Base-by-base conservation (phyloP, 495 filamentous ascomycete genomes). In the Trichocladium uniseriatum region DNA sequence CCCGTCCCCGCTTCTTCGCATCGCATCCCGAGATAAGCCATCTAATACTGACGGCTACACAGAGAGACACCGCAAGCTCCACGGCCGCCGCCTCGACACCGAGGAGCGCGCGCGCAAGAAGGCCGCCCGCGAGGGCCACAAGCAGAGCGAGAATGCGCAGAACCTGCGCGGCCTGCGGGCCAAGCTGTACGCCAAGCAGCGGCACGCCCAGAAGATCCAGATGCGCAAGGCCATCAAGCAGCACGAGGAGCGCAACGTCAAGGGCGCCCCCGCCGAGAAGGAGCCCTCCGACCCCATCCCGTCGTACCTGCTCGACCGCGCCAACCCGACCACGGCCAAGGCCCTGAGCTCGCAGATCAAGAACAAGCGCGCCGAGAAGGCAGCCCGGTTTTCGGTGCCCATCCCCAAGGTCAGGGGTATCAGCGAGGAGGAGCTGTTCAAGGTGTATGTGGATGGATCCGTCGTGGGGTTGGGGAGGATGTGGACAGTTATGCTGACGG, bases 151-250 rank as follows among this genome's bases (percentile, higher is more conserved):
- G 57, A 79, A 95, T 69, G 87, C 92, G 14, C 90, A 96, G 72
- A 94, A 89, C 65, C 78, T 96, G 57, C 81, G 82, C 52, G 92
- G 94, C 54, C 78, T 96, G 57, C 76, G 88, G 52, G 92, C 92
- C 59, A 99, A 99, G 75, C 76, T 95, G 61, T 86, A 94, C 75
- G 84, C 88, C 66, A 86, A 95, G 76, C 86, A 92, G 79, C 79
- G 92, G 35, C 87, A 89, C 70, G 79, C 84, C 60, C 87, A 97
- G 72, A 99, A 99, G 83, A 97, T 99, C 66, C 90, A 96, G 80
- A 91, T 98, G 86, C 85, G 86, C 69, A 96, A 98, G 79, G 75
- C 81, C 59, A 94, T 98, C 79, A 85, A 84, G 68, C 82, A 84
- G 49, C 85, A 91, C 72, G 92, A 98, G 66, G 86, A 96, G 75